Conservation (phyloP, 257 asterid species). For the Orobanche coerulescens region DNA sequence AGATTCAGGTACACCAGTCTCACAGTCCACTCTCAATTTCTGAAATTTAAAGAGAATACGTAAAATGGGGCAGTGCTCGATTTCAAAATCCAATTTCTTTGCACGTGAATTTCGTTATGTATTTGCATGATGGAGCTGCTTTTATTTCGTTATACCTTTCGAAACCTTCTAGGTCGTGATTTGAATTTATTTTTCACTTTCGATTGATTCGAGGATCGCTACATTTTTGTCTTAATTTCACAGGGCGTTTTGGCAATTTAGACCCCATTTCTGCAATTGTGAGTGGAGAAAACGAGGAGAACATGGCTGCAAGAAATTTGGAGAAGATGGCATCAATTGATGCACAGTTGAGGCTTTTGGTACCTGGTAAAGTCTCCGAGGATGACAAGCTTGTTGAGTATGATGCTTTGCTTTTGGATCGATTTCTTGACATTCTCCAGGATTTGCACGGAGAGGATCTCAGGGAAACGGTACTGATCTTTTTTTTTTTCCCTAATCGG, state of each 20-base stretch:
- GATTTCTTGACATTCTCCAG: slow-evolving; percentile 56
- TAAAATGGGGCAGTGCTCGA: background rate
- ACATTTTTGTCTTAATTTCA: background rate
- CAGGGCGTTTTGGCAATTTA: background rate
- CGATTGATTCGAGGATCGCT: slow-evolving; percentile 14
- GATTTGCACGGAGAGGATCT: slow-evolving; percentile 55
- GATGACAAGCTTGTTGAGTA: slow-evolving; percentile 59
- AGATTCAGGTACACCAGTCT: slow-evolving; percentile 29
- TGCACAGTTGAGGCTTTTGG: slow-evolving; percentile 53
- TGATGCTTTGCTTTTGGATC: slow-evolving; percentile 61
- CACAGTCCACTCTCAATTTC: slow-evolving; percentile 7
- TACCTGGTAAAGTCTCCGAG: slow-evolving; percentile 50
- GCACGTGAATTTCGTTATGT: slow-evolving; percentile 6
- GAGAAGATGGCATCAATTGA: slow-evolving; percentile 45
- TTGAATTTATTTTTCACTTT: background rate
- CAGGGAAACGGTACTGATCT: slow-evolving; percentile 39
- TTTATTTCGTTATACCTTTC: background rate
- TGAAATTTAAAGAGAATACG: background rate
- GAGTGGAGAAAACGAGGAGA: slow-evolving; percentile 14
- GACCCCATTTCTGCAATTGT: background rate
- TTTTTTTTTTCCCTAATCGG: background rate
- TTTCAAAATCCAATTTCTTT: slow-evolving; percentile 1
- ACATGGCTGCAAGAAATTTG: slow-evolving; percentile 21
- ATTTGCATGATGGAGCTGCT: slow-evolving; percentile 13
- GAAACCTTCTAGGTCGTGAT: background rate